A percentile compares a stretch with the other conserved stretches of the same genome.
These are phyloP conservation scores for Pluteus cervinus DNA, from an alignment of 768 basidiomycete species.

Conservation along the genomic window DNA sequence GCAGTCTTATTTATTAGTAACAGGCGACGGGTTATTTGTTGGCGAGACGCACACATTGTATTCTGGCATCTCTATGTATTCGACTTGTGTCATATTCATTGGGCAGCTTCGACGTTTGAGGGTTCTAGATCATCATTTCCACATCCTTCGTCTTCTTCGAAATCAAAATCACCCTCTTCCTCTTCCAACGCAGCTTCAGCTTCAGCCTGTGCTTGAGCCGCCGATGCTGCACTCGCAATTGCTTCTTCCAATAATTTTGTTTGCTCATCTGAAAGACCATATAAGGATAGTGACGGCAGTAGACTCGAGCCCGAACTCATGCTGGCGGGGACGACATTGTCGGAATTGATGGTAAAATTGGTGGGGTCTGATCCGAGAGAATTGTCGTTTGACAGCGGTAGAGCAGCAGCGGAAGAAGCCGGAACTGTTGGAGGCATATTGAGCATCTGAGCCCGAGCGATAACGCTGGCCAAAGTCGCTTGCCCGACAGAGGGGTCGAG, in stretches of 20 bases:
- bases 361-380: no score
- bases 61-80: no score
- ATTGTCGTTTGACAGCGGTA: no score
- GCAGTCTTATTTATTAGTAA: no score
- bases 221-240: constrained; percentile 67
- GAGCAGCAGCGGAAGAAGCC: constrained; percentile 11
- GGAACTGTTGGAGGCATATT: constrained; percentile 19
- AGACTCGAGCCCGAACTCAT: constrained; percentile 5
- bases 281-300: constrained; percentile 49
- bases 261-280: constrained; percentile 72
- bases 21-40: no score
- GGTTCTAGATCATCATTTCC: no score
- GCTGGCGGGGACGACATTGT: neutral
- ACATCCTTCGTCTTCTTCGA: constrained; percentile 35
- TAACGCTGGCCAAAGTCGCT: constrained; percentile 65
- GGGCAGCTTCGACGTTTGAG: no score
- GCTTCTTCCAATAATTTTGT: constrained; percentile 63
- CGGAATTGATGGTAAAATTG: no score
- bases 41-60: no score
- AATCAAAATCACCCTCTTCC: constrained; percentile 41
- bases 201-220: constrained; percentile 73
- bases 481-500: constrained; percentile 49
- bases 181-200: constrained; percentile 72
- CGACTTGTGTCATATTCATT: no score
- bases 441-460: constrained; percentile 63